phyloP scores from a whole-genome alignment of 768 basidiomycete genomes.

The Mrakia gelida region DNA sequence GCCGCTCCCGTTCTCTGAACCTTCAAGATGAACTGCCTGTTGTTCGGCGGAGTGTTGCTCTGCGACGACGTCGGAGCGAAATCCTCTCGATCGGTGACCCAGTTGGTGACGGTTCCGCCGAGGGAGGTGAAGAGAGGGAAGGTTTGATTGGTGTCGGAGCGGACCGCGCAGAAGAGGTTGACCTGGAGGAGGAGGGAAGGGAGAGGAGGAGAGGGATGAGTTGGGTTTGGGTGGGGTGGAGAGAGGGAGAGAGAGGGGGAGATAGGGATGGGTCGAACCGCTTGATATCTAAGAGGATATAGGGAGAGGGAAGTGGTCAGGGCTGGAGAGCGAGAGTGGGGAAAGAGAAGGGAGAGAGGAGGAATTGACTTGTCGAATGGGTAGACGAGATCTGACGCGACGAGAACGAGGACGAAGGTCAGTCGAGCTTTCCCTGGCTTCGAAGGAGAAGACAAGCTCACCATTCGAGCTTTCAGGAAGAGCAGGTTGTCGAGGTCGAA shows the following conservation, averaged over 20 bases:
- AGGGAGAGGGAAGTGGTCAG: neutral
- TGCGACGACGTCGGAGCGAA: neutral
- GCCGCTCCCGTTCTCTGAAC: neutral
- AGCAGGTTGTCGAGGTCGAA: neutral
- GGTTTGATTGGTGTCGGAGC: neutral
- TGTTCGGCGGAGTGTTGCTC: neutral
- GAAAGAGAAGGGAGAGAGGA: neutral
- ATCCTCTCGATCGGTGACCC: neutral
- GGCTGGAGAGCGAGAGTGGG: neutral
- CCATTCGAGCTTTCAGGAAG: neutral
- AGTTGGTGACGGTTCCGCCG: neutral
- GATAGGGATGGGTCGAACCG: neutral
- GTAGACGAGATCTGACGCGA: neutral
- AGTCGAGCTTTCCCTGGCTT: neutral
- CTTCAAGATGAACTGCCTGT: neutral
- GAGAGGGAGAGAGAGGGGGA: neutral
- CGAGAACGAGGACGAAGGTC: neutral
- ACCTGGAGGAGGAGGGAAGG: neutral
- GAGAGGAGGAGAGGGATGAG: neutral
- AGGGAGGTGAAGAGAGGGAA: slow-evolving; percentile 2
- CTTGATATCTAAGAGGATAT: neutral
- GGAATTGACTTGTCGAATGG: neutral
- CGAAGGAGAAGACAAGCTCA: neutral
- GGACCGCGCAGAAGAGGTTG: neutral
- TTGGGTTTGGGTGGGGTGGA: neutral